Base-by-base conservation (phyloP, 345 rosid species). In the Orychophragmus violaceus region DNA sequence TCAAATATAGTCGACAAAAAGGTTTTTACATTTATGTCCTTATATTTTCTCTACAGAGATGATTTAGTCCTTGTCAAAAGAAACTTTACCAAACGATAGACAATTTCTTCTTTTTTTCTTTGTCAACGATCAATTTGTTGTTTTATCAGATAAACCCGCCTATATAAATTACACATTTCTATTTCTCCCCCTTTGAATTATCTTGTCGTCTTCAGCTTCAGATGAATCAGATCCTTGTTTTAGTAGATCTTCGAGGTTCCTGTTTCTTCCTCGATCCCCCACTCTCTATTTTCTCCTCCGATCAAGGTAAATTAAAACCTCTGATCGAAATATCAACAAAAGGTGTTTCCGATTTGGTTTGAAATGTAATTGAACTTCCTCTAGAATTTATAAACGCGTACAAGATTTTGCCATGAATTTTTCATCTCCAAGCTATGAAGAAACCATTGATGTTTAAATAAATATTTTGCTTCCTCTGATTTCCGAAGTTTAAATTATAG, bases 91-190 rank as follows among this genome's bases (percentile, higher is more conserved):
- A n/a, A n/a, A n/a, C n/a, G n/a, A n/a, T n/a, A n/a, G n/a, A n/a
- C n/a, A n/a, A n/a, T n/a, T n/a, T n/a, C n/a, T n/a, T n/a, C n/a
- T n/a, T n/a, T n/a, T n/a, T n/a, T n/a, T n/a, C n/a, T n/a, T n/a
- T n/a, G n/a, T n/a, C n/a, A n/a, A n/a, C n/a, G n/a, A n/a, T n/a
- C n/a, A n/a, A n/a, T n/a, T n/a, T n/a, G n/a, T n/a, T n/a, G n/a
- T n/a, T n/a, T n/a, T n/a, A n/a, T n/a, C 42, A 69, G 73, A 71
- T 59, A 35, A 59, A 24, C 28, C 42, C 59, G 49, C 10, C 21
- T 57, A 51, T 74, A 71, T 71, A 69, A 68, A 69, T 8, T 41
- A 42, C 69, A 30, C 46, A 12, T n/a, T 25, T 5, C 3, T 10
- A 18, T 21, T 17, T 35, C 27, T 32, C 8, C 24, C 33, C 21